Percentiles rank a stretch among this genome's conserved stretches.
phyloP scores from a whole-genome alignment of 306 rosid genomes.

The Trifolium repens region DNA sequence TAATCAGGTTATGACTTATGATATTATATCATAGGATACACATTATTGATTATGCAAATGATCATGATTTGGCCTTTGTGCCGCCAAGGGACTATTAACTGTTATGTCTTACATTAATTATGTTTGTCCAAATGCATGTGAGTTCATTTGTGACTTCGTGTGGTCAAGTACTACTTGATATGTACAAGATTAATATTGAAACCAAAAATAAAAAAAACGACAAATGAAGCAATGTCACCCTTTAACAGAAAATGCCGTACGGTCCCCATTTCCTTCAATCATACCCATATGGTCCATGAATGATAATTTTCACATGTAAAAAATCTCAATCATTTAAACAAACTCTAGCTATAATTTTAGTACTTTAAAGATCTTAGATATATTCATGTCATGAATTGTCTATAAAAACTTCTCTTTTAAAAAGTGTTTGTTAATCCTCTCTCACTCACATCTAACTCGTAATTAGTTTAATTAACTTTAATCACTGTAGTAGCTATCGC shows the following conservation, averaged over 20 bases:
- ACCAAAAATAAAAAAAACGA: constrained; percentile 33
- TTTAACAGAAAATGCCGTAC: constrained; percentile 18
- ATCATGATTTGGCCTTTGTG: constrained; percentile 44
- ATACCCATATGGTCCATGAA: constrained; percentile 22
- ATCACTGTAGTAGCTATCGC: neutral
- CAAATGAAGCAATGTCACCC: constrained; percentile 7
- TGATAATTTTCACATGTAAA: constrained; percentile 8
- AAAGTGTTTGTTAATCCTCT: neutral
- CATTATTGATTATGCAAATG: neutral
- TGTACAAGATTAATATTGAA: constrained; percentile 35
- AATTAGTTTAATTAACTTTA: neutral
- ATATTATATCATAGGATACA: neutral
- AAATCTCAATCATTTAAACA: neutral
- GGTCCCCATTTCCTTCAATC: constrained; percentile 40
- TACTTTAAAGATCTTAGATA: constrained; percentile 4
- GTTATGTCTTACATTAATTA: constrained; percentile 18
- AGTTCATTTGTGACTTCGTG: constrained; percentile 39
- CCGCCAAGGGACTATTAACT: constrained; percentile 8
- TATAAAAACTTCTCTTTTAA: neutral
- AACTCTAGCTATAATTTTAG: constrained; percentile 7
- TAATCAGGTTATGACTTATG: neutral
- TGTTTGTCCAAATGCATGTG: constrained; percentile 41
- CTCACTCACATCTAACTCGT: neutral
- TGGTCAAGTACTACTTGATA: constrained; percentile 41
- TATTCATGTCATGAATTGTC: constrained; percentile 4